Evolutionary conservation across 164 flowering plant species (phyloP).

Genomic region (Euptelea pleiosperma): DNA sequence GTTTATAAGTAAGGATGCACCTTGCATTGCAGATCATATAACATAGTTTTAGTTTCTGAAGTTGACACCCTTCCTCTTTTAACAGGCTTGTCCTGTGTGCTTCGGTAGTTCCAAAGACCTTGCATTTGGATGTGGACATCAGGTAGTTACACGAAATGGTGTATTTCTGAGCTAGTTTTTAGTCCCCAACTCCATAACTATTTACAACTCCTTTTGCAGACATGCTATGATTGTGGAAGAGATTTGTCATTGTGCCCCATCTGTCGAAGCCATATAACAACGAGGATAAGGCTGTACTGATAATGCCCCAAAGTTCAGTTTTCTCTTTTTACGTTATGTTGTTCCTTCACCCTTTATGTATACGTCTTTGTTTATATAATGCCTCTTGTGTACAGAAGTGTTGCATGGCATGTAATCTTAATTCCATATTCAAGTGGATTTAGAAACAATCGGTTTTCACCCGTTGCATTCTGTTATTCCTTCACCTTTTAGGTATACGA

Average conservation of each 20-base stretch:
- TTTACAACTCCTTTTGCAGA: slow-evolving; percentile 24
- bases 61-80: neutral
- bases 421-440: too few relatives aligned
- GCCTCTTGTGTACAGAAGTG: too few relatives aligned
- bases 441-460: neutral
- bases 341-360: too few relatives aligned
- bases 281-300: slow-evolving; percentile 29
- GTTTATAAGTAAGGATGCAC: too few relatives aligned
- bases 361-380: too few relatives aligned
- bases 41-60: neutral
- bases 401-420: too few relatives aligned
- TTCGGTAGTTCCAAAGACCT: slow-evolving; percentile 25
- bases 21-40: too few relatives aligned
- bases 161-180: neutral
- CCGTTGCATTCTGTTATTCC: neutral
- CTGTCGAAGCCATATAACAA: slow-evolving; percentile 27
- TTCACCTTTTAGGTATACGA: neutral
- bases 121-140: slow-evolving; percentile 55
- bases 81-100: slow-evolving; percentile 40
- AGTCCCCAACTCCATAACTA: neutral
- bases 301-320: too few relatives aligned
- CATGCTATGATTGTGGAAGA: slow-evolving; percentile 42
- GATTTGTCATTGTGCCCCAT: slow-evolving; percentile 33
- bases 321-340: too few relatives aligned
- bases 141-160: slow-evolving; percentile 24